Evolutionary conservation across 176 grass and related monocot genomes (phyloP).

Genomic region (Coix lacrymajobi): DNA sequence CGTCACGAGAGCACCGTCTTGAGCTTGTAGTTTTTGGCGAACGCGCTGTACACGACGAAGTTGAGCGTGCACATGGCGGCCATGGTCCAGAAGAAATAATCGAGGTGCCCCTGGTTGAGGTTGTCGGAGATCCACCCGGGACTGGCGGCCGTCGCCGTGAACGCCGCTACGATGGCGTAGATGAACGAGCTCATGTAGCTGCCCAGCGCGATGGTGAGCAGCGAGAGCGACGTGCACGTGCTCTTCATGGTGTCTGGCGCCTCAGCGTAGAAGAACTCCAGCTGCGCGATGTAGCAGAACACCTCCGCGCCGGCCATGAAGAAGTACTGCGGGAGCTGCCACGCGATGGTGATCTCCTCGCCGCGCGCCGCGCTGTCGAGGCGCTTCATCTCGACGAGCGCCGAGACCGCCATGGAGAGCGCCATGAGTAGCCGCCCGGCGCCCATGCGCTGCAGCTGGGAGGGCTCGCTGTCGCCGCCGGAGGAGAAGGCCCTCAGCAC

Average conservation of each 20-base stretch:
- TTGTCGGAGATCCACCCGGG: slow-evolving; percentile 70
- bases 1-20: slow-evolving; percentile 55
- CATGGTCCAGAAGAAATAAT: slow-evolving; percentile 60
- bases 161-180: slow-evolving; percentile 40
- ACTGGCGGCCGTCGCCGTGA: slow-evolving; percentile 30
- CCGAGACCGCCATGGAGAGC: slow-evolving; percentile 45
- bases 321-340: slow-evolving; percentile 70
- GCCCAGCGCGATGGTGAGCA: slow-evolving; percentile 61
- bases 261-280: slow-evolving; percentile 79
- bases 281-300: slow-evolving; percentile 57
- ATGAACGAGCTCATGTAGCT: slow-evolving; percentile 77
- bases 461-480: slow-evolving; percentile 23
- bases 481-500: slow-evolving; percentile 3
- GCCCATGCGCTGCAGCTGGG: slow-evolving; percentile 67
- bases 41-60: slow-evolving; percentile 43
- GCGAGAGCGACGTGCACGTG: slow-evolving; percentile 66
- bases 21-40: slow-evolving; percentile 70
- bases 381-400: slow-evolving; percentile 52
- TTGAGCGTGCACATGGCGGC: slow-evolving; percentile 45
- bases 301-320: slow-evolving; percentile 55
- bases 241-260: slow-evolving; percentile 78
- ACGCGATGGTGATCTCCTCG: slow-evolving; percentile 40
- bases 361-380: slow-evolving; percentile 22
- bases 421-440: slow-evolving; percentile 56
- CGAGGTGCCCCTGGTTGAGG: slow-evolving; percentile 52